Percentiles rank a stretch among this genome's conserved stretches.
Conservation (phyloP, 129 eudicot species). For the Calendula officinalis region DNA sequence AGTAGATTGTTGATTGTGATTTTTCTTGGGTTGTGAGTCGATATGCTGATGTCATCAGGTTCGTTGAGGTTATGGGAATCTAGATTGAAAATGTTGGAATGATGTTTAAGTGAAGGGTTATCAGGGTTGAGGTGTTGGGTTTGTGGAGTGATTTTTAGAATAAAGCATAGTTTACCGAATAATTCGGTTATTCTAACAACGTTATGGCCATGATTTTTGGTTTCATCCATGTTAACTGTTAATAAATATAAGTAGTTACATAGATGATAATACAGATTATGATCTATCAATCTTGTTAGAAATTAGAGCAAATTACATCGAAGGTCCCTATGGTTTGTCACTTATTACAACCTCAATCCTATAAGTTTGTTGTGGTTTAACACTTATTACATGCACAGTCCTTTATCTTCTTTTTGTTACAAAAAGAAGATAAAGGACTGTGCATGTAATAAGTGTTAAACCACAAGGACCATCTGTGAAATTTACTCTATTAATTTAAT, state of each 20-base stretch:
- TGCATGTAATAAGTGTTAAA: too few species aligned
- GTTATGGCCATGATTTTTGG: conserved; percentile 59
- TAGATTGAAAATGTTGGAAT: conserved; percentile 37
- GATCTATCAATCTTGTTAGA: conserved; percentile 9
- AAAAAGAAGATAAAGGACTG: too few species aligned
- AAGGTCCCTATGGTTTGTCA: too few species aligned
- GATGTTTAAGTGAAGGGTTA: conserved; percentile 38
- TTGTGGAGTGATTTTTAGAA: conserved; percentile 42
- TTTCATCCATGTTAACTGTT: conserved; percentile 48
- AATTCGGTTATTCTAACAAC: conserved; percentile 57
- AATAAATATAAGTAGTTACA: conserved; percentile 14
- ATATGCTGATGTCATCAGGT: conserved; percentile 56
- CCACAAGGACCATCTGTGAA: too few species aligned
- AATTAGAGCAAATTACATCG: neutral
- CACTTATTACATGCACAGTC: too few species aligned
- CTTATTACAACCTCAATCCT: too few species aligned
- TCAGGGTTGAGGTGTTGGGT: conserved; percentile 24
- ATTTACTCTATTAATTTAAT: too few species aligned
- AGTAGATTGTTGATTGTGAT: conserved; percentile 52
- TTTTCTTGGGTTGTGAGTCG: conserved; percentile 46
- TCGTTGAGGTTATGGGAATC: conserved; percentile 27
- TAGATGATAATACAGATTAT: neutral
- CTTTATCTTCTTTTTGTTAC: too few species aligned
- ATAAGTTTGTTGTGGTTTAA: too few species aligned
- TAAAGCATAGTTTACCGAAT: conserved; percentile 67